Evolutionary conservation across 140 eudicot genomes (phyloP).

Genomic region (Bidens hawaiensis): DNA sequence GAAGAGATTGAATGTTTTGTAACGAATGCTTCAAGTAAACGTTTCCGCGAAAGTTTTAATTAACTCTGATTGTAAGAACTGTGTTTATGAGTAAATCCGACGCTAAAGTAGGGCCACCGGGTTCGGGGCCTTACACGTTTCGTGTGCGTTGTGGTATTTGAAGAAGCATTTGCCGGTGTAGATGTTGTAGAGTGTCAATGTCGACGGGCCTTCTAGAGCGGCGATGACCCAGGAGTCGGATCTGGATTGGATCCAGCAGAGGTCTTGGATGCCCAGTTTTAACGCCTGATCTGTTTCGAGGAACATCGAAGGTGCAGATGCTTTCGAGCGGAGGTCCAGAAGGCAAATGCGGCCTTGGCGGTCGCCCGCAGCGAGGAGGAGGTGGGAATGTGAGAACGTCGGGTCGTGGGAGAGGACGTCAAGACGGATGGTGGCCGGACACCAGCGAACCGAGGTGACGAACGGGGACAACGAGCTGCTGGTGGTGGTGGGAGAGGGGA

Average conservation of each 20-base stretch:
- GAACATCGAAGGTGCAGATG: constrained; percentile 36
- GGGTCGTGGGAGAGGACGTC: constrained; percentile 52
- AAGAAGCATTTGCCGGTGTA: constrained; percentile 76
- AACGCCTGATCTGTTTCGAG: constrained; percentile 40
- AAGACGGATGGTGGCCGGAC: constrained; percentile 60
- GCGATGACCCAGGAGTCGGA: constrained; percentile 72
- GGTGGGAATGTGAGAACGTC: constrained; percentile 49
- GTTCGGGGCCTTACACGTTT: too few relatives aligned
- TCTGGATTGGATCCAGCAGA: constrained; percentile 72
- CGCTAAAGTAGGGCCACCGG: too few relatives aligned
- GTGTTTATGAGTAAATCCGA: too few relatives aligned
- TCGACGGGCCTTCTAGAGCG: constrained; percentile 56
- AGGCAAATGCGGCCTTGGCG: constrained; percentile 87
- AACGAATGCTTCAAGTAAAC: too few relatives aligned
- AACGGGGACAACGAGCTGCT: constrained; percentile 53
- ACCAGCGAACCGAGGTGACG: constrained; percentile 82
- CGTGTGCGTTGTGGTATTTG: constrained; percentile 79
- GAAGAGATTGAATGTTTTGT: too few relatives aligned
- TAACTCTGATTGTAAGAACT: too few relatives aligned
- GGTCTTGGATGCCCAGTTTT: constrained; percentile 76
- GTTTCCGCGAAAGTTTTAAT: too few relatives aligned
- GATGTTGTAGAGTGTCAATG: constrained; percentile 55
- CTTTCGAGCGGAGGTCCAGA: constrained; percentile 53
- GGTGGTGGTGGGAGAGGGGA: constrained; percentile 64
- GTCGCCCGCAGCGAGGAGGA: constrained; percentile 82